Evolutionary conservation across 2,329 filamentous ascomycete species (phyloP).

Genomic region (Claviceps sp.): DNA sequence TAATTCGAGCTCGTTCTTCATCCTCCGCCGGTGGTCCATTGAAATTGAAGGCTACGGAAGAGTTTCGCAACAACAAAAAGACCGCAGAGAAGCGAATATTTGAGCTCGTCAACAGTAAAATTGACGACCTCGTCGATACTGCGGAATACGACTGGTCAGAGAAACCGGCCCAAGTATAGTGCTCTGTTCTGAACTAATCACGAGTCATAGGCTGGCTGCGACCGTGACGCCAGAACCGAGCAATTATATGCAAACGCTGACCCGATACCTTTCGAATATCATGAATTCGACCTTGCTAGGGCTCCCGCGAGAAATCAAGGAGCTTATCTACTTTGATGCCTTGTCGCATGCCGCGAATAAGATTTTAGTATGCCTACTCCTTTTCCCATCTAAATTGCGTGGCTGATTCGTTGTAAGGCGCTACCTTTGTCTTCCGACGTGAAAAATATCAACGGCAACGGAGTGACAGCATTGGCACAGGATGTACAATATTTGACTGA

Average conservation of each 20-base stretch:
- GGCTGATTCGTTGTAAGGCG: constrained; percentile 31
- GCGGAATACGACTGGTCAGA: constrained; percentile 85
- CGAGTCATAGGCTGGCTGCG: constrained; percentile 30
- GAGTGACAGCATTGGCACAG: constrained; percentile 64
- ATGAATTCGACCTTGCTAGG: constrained; percentile 91
- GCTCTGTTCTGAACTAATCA: not conserved
- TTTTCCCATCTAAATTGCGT: not conserved
- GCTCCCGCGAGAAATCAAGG: constrained; percentile 89
- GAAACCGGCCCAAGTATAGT: constrained; percentile 9
- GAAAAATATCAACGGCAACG: constrained; percentile 75
- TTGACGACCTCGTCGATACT: constrained; percentile 91
- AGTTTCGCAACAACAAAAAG: constrained; percentile 85
- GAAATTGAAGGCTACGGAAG: constrained; percentile 66
- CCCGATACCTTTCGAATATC: constrained; percentile 83
- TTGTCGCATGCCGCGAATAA: constrained; percentile 79
- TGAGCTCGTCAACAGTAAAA: constrained; percentile 96
- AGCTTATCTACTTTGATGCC: constrained; percentile 95
- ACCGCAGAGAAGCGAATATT: constrained; percentile 96
- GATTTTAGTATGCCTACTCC: constrained; percentile 45
- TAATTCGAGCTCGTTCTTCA: constrained; percentile 74
- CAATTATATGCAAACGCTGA: constrained; percentile 92
- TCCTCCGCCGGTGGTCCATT: constrained; percentile 70
- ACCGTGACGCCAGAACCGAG: constrained; percentile 59
- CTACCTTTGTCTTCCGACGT: constrained; percentile 69
- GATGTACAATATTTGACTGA: constrained; percentile 74